Evolutionary conservation across 139 green algal species (phyloP).

Genomic region (Chlorella sp.): DNA sequence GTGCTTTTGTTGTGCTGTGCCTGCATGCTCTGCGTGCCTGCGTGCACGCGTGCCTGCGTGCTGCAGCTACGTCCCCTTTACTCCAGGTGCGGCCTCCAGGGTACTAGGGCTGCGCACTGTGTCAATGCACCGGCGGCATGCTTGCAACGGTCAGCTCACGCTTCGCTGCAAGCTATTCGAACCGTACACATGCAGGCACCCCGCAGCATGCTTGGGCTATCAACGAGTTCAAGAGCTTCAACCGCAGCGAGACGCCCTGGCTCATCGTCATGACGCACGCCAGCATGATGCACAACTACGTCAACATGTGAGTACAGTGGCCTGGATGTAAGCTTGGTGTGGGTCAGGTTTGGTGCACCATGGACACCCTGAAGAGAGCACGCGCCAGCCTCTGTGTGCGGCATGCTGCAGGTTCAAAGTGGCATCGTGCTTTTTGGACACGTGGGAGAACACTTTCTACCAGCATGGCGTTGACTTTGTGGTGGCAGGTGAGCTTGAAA

Average conservation of each 20-base stretch:
- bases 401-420: too few relatives aligned
- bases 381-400: too few relatives aligned
- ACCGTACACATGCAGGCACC: slow-evolving; percentile 19
- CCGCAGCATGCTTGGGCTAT: slow-evolving; percentile 10
- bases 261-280: slow-evolving; percentile 1
- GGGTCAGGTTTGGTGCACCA: too few relatives aligned
- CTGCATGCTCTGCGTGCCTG: not conserved
- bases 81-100: not conserved
- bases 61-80: slow-evolving; percentile 24
- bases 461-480: slow-evolving; percentile 26
- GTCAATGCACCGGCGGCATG: too few relatives aligned
- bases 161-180: too few relatives aligned
- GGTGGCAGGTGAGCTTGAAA: too few relatives aligned
- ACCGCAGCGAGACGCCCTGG: slow-evolving; percentile 8
- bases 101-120: too few relatives aligned
- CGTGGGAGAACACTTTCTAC: slow-evolving; percentile 30
- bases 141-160: too few relatives aligned
- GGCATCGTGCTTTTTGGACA: slow-evolving; percentile 19
- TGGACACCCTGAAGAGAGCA: too few relatives aligned
- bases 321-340: too few relatives aligned
- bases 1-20: too few relatives aligned
- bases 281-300: not conserved
- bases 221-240: not conserved
- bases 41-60: not conserved
- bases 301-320: too few relatives aligned